Evolutionary conservation across 2,329 filamentous ascomycete species (phyloP), one percentile per base, ranked within the genome.

Genomic region (Alternaria ethzedia): DNA sequence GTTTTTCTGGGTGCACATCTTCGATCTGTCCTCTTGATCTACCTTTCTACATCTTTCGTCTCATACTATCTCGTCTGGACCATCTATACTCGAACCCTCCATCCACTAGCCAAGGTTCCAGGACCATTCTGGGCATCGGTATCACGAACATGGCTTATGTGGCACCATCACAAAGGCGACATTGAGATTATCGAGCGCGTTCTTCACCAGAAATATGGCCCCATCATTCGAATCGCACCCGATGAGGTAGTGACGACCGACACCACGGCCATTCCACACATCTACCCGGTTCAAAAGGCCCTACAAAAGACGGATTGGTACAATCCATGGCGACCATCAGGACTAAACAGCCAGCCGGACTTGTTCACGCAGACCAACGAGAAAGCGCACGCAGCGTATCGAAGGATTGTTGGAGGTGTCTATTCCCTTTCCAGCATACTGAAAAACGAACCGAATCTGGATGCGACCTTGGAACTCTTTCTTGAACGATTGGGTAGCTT

Each of bases 161-260:
- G 70, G 28, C 67, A 64, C 21, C 66, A 67, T 32, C 64, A 65
- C 23, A 46, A 32, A n/a, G 72, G 72, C 4, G 72, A 75, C 44
- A 56, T 72, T 5, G 69, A 75, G n/a, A 47, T 64, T 4, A 30
- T 43, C 7, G 61, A 68, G 28, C 47, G 64, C 6, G 25, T 46
- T 7, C 62, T 74, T 1, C 73, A 75, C 25, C 13, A 65, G 15
- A 26, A 61, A 44, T 68, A 73, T 47, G 84, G 84, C 6, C 75
- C 78, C 1, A 78, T 86, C 1, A 81, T 86, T n/a, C 82, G 84
- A 6, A 74, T 85, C 44, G 79, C 79, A 3, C 84, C 72, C 6
- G 80, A 84, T 56, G 83, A 86, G 47, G 59, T 74, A 4, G 61
- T 64, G 0, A 66, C 64, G 21, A 59, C 61, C 13, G 66, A 72